phyloP scores from a whole-genome alignment of 1,284 basidiomycete species.

The Chondrostereum purpureum region DNA sequence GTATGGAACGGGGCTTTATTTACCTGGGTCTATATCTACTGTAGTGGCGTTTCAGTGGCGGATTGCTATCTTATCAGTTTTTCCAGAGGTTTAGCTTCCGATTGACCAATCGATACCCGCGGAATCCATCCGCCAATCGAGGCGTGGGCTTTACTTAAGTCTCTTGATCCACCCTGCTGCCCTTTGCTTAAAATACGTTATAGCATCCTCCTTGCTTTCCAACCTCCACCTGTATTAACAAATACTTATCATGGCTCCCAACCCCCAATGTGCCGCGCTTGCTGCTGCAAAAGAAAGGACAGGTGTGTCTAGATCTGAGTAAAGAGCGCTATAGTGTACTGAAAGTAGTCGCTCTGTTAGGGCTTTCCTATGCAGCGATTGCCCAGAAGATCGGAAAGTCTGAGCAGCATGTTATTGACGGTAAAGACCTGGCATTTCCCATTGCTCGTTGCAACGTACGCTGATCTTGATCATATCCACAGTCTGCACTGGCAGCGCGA shows the following conservation, averaged over 20 bases:
- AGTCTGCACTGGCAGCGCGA: conserved; percentile 47
- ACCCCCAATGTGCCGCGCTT: conserved; percentile 53
- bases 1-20: no score
- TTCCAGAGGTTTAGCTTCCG: neutral
- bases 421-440: conserved; percentile 28
- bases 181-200: neutral
- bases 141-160: neutral
- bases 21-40: no score
- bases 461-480: neutral
- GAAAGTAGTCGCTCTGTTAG: no score
- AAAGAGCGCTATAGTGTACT: no score
- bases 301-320: conserved; percentile 36
- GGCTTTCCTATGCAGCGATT: conserved; percentile 39
- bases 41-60: no score
- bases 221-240: conserved; percentile 2
- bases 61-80: neutral
- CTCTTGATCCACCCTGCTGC: neutral
- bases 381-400: conserved; percentile 34
- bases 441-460: neutral
- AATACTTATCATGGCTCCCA: conserved; percentile 27
- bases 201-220: neutral
- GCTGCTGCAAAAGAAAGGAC: conserved; percentile 42
- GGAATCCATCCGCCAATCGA: neutral
- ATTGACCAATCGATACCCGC: neutral
- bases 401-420: conserved; percentile 43